phyloP scores from a whole-genome alignment of 2,329 filamentous ascomycete genomes.

The Ceratocystis harringtonii region DNA sequence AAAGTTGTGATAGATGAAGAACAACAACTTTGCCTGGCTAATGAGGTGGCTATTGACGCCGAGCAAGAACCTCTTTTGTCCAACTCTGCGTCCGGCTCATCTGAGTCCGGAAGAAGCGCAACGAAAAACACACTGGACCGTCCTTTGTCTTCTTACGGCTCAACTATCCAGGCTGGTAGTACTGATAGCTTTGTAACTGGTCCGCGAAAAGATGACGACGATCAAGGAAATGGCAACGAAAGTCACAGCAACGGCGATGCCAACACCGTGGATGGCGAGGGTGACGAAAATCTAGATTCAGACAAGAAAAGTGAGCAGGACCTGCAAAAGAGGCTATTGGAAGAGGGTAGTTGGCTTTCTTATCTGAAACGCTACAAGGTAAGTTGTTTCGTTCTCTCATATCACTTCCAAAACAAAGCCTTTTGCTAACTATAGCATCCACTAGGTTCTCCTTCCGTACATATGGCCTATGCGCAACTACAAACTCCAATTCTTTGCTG shows the following conservation, averaged over 20 bases:
- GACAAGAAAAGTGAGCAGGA: conserved; percentile 33
- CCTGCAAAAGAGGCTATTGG: conserved; percentile 52
- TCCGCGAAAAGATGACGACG: conserved; percentile 4
- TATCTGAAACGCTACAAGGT: conserved; percentile 60
- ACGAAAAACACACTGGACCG: not conserved
- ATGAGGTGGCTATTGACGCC: not conserved
- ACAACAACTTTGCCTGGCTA: conserved; percentile 40
- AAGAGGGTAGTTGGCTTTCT: conserved; percentile 61
- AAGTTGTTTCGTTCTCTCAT: conserved; percentile 19
- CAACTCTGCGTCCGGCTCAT: not conserved
- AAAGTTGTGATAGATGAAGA: conserved; percentile 35
- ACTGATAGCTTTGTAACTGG: conserved; percentile 8
- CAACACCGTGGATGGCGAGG: conserved; percentile 27
- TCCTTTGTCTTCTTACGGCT: conserved; percentile 8
- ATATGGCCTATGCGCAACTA: conserved; percentile 59
- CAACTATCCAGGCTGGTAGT: conserved; percentile 10
- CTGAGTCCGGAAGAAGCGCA: not conserved
- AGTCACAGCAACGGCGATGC: not conserved
- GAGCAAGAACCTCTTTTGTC: not conserved
- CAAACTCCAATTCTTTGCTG: conserved; percentile 50
- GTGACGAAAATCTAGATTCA: conserved; percentile 33
- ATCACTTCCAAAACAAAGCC: too few relatives aligned
- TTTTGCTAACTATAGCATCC: not conserved
- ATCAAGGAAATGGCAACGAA: not conserved
- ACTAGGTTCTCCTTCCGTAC: conserved; percentile 58